Base-by-base conservation (phyloP, 2,329 filamentous ascomycete species). In the Massarina eburnea region DNA sequence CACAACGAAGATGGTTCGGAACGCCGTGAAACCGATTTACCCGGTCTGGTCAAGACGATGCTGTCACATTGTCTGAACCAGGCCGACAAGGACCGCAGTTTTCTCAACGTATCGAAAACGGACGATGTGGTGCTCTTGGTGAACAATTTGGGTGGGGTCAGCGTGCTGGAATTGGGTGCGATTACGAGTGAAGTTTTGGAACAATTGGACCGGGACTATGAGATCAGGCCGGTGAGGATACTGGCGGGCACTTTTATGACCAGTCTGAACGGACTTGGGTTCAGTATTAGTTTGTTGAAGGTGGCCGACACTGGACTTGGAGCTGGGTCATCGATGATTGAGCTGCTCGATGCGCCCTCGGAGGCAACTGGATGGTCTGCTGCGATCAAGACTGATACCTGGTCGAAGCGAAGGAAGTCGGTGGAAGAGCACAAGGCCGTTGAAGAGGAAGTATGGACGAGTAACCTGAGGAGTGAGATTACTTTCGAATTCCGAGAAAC, bases 81-180 rank as follows among this genome's bases (percentile, higher is more conserved):
- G 39, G 71, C 66, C 24, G 88, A 91, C 64, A 73, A 79, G 59
- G 86, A 91, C 64, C 78, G 88, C n/a, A 85, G 79, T 1, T 91
- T 89, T 64, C 65, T 88, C 24, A 72, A 80, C 3, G 76, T 89
- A 50, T 80, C 78, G 38, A 73, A 76, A n/a, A 70, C 71, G 6
- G 84, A 86, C 45, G 73, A 85, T 43, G 79, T 85, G 0, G 84
- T 89, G 7, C 70, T 91, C 37, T 68, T 91, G 49, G 74, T 91
- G 52, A 91, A 91, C 70, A 91, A 91, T 65, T 77, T 91, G 1
- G 88, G 85, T 35, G 85, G 86, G 14, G 82, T 91, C 26, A 88
- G 84, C 59, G 79, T 81, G 20, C 76, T 91, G 24, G 88, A 91
- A 66, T 69, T 91, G 58, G 84, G 84, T 39, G 87, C 83, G 17